phyloP scores from a whole-genome alignment of 2,329 filamentous ascomycete genomes.

The Fusarium caatingaense region DNA sequence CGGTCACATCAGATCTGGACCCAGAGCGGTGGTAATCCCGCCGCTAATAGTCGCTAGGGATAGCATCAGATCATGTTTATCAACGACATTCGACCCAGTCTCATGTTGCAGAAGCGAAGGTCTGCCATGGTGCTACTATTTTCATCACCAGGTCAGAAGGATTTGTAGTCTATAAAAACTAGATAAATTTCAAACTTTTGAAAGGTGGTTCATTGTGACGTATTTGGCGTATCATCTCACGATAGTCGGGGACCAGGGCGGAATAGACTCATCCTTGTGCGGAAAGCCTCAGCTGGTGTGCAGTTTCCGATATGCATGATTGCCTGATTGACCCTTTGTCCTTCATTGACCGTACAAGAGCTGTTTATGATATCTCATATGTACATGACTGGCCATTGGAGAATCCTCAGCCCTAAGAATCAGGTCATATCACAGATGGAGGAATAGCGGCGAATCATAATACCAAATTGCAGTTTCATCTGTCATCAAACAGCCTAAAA shows the following conservation, averaged over 20 bases:
- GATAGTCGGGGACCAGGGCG: not conserved
- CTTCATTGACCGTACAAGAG: not conserved
- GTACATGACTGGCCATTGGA: not conserved
- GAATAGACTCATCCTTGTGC: not conserved
- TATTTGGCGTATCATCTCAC: not conserved
- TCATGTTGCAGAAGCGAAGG: not conserved
- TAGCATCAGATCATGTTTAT: conserved; percentile 19
- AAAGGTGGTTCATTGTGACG: not conserved
- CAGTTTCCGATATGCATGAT: not conserved
- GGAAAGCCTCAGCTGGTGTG: not conserved
- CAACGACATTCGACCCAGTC: not conserved
- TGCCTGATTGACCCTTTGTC: not conserved
- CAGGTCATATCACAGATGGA: not conserved
- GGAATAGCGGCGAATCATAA: fast-evolving
- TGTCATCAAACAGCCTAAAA: not conserved
- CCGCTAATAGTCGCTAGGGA: conserved; percentile 1
- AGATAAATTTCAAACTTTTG: not conserved
- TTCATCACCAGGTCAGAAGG: conserved; percentile 46
- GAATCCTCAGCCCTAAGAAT: not conserved
- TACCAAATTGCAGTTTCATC: not conserved
- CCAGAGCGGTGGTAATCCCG: conserved; percentile 28
- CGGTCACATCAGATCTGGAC: conserved; percentile 23
- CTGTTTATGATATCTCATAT: not conserved
- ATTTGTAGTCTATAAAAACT: conserved; percentile 36
- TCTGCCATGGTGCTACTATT: not conserved